Conservation (phyloP, 192 early-diverging fungal species). For the Rhizophlyctis rosea region DNA sequence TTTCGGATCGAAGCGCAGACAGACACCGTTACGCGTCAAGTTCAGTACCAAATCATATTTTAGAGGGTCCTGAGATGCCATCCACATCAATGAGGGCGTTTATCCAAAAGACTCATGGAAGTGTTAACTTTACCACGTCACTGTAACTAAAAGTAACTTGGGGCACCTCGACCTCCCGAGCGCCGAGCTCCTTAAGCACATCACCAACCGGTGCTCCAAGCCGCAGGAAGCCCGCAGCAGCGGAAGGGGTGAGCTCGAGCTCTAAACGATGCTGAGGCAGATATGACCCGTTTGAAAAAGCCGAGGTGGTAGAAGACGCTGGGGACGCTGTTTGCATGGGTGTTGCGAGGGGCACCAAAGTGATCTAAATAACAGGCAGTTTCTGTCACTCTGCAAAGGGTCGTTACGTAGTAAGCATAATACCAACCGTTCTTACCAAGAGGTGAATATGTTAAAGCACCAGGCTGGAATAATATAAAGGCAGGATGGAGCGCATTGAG, state of each 20-base stretch:
- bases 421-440: no score
- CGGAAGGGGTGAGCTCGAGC: constrained; percentile 16
- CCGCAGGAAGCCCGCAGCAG: constrained; percentile 15
- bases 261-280: constrained; percentile 9
- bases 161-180: constrained; percentile 48
- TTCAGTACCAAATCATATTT: constrained; percentile 19
- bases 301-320: no score
- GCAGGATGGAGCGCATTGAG: no score
- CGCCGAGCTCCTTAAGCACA: constrained; percentile 50
- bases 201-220: constrained; percentile 63
- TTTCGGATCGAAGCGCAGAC: constrained; percentile 54
- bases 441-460: no score
- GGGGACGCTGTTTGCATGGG: no score
- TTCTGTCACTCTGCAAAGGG: no score
- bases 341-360: no score
- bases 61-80: constrained; percentile 6
- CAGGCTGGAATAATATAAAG: no score
- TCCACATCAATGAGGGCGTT: not conserved
- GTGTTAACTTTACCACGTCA: constrained; percentile 45
- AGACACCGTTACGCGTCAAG: constrained; percentile 41
- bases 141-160: constrained; percentile 62
- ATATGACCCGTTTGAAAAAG: no score
- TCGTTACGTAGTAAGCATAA: no score
- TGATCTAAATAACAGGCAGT: no score
- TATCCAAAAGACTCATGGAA: not conserved